phyloP scores from a whole-genome alignment of 768 basidiomycete species.

The Leccinum olivaceopallidum region DNA sequence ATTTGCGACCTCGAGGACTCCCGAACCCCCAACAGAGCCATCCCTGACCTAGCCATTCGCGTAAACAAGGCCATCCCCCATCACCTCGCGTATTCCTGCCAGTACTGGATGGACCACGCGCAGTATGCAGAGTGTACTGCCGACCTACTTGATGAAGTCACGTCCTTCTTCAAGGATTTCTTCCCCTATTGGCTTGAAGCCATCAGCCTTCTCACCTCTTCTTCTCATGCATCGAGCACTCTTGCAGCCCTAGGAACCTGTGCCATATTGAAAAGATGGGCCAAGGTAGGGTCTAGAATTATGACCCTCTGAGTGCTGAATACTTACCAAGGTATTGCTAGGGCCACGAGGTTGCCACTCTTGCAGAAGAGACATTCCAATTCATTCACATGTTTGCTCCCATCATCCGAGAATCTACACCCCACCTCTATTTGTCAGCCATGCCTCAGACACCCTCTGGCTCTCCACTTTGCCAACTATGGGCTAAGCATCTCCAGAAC shows the following conservation, averaged over 20 bases:
- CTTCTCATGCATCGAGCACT: conserved; percentile 2
- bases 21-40: conserved; percentile 28
- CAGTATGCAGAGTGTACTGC: conserved; percentile 10
- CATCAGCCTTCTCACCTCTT: conserved; percentile 24
- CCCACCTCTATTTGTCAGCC: conserved; percentile 42
- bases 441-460: conserved; percentile 34
- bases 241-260: conserved; percentile 15
- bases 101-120: conserved; percentile 38
- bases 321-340: conserved; percentile 8
- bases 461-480: conserved; percentile 27
- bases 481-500: conserved; percentile 20
- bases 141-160: conserved; percentile 16
- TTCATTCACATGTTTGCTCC: conserved; percentile 35
- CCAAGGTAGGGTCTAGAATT: conserved; percentile 12
- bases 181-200: conserved; percentile 43
- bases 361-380: conserved; percentile 26
- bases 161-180: conserved; percentile 21
- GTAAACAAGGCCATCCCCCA: conserved; percentile 30
- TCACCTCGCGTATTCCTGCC: conserved; percentile 37
- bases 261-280: conserved; percentile 13
- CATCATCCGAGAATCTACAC: conserved; percentile 32
- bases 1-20: conserved; percentile 40
- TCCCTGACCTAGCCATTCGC: conserved; percentile 17
- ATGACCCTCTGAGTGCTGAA: neutral
- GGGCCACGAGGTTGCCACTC: conserved; percentile 13